Evolutionary conservation across 2,329 filamentous ascomycete species (phyloP).

Genomic region (Boeremia lycopersici): DNA sequence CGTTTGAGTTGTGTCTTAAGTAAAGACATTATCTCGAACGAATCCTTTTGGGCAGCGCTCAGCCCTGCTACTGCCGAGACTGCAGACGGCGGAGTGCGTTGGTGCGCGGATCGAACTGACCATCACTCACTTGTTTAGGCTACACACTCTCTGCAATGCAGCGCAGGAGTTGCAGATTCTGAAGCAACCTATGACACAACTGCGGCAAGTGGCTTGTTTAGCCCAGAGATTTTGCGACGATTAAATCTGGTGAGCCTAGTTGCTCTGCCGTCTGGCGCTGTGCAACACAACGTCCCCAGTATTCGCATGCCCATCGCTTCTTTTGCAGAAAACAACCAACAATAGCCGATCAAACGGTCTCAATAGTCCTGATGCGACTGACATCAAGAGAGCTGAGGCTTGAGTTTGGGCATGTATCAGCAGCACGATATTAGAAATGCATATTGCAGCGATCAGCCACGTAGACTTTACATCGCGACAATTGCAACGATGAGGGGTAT

Average conservation of each 20-base stretch:
- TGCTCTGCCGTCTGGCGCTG: constrained; percentile 23
- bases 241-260: constrained; percentile 21
- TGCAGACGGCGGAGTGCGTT: not conserved
- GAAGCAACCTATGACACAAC: constrained; percentile 19
- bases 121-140: not conserved
- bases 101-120: not conserved
- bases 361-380: constrained; percentile 4
- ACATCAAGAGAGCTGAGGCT: not conserved
- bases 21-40: constrained; percentile 2
- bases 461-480: no score
- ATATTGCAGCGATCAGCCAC: no score
- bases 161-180: constrained; percentile 2
- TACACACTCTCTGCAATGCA: constrained; percentile 8
- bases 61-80: constrained; percentile 3
- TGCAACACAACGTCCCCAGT: constrained; percentile 25
- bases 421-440: not conserved
- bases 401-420: not conserved
- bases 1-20: not conserved
- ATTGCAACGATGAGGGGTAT: not conserved
- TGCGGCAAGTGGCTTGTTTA: constrained; percentile 24
- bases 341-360: constrained; percentile 13
- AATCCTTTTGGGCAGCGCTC: not conserved
- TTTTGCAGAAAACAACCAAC: constrained; percentile 23
- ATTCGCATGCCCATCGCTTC: constrained; percentile 14
- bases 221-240: constrained; percentile 24